phyloP scores from a whole-genome alignment of 2,329 filamentous ascomycete species.

The Apiospora saccharicola region DNA sequence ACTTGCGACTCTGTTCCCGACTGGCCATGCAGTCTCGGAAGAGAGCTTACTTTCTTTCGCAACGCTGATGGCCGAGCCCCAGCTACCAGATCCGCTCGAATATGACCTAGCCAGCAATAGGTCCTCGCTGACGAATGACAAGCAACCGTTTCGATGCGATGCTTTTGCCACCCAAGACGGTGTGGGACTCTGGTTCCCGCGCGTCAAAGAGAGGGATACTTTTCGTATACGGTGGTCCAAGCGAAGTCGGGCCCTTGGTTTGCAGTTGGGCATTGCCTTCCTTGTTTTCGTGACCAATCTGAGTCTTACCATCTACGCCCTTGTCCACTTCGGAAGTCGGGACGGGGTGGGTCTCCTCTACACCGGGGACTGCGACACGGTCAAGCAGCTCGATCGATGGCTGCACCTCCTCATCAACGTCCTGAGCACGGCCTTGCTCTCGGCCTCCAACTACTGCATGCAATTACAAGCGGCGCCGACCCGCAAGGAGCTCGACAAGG shows the following conservation, averaged over 20 bases:
- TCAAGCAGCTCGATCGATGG: constrained; percentile 33
- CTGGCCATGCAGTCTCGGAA: not conserved
- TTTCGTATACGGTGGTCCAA: constrained; percentile 33
- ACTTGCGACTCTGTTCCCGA: not conserved
- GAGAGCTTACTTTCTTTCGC: not conserved
- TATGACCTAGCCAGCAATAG: not conserved
- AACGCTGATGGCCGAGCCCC: not conserved
- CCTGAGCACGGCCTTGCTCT: constrained; percentile 41
- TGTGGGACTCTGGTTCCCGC: constrained; percentile 36
- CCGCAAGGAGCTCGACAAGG: constrained; percentile 39
- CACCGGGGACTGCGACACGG: constrained; percentile 36
- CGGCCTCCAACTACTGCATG: constrained; percentile 47
- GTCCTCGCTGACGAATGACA: not conserved
- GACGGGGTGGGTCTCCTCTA: constrained; percentile 36
- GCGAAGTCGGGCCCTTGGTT: constrained; percentile 32
- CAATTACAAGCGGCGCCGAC: constrained; percentile 46
- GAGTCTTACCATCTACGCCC: constrained; percentile 11
- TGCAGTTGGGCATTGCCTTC: constrained; percentile 38
- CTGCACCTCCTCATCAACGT: constrained; percentile 44
- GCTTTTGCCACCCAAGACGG: constrained; percentile 24
- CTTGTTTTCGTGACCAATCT: constrained; percentile 30
- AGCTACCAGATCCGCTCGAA: not conserved
- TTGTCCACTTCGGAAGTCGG: not conserved
- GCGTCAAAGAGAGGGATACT: constrained; percentile 30
- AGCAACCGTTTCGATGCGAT: constrained; percentile 31